Base-by-base conservation (phyloP, 208 protist species). In the Leishmania major region DNA sequence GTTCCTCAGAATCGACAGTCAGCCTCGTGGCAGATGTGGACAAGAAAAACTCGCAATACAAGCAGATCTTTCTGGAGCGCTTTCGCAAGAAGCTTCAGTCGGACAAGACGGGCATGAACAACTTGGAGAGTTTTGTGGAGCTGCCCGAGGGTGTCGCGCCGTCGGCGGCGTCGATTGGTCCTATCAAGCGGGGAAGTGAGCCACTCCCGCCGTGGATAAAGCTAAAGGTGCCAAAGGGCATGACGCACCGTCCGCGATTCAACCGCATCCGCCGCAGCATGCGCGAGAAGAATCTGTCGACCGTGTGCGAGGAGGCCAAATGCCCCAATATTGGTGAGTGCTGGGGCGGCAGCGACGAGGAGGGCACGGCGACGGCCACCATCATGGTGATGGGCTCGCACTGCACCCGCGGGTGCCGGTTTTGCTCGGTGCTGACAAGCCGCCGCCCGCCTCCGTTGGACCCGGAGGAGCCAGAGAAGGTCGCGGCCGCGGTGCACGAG, bases 281-380 rank as follows among this genome's bases (percentile, higher is more conserved):
- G 91, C 88, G 93, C 25, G 92, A 90, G 66, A 96, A 97, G 80
- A 92, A 94, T 67, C 91, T 98, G 10, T 95, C 95, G 17, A 98
- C 96, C 3, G 95, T 98, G 47, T 98, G 96, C 76, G 93, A 98
- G 77, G 95, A 98, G 87, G 99, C 98, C n/a, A 98, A 98, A 77
- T 99, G 99, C 89, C 98, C 98, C 5, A 99, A 99, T 89, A 99
- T 99, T 86, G 98, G 98, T 28, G 98, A 99, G 89, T 99, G 99
- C 92, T 99, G 99, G 98, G 98, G 98, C 57, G 98, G 86, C 77
- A 88, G 86, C 22, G 91, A 93, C 73, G 88, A 97, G 75, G 87
- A 98, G 55, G 89, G 93, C 69, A 88, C 87, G 22, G 97, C 96
- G 22, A 99, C 99, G 10, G 99, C 99, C 31, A 99, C 99, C 6